Evolutionary conservation across 148 eudicot genomes (phyloP).

Genomic region (Nyssa sinensis): DNA sequence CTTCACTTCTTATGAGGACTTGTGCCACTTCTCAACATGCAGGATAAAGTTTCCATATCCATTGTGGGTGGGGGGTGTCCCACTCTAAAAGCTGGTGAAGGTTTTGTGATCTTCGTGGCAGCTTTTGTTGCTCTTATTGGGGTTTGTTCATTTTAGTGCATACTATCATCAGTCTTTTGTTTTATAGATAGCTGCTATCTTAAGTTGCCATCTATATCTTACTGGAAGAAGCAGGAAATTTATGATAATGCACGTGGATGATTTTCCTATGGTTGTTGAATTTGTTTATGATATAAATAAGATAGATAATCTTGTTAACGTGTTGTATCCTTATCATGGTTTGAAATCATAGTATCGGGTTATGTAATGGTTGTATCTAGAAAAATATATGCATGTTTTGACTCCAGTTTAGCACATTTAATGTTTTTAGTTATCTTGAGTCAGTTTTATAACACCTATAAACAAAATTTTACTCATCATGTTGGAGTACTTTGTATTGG

Average conservation of each 20-base stretch:
- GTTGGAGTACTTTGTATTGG: no score
- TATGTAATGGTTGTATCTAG: no score
- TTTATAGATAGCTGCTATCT: not conserved
- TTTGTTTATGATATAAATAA: not conserved
- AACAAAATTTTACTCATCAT: no score
- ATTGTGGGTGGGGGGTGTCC: slow-evolving; percentile 94
- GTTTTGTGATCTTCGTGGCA: slow-evolving; percentile 73
- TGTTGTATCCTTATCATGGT: not conserved
- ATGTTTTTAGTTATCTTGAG: not conserved
- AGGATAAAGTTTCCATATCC: slow-evolving; percentile 93
- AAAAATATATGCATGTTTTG: no score
- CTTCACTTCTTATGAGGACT: not conserved
- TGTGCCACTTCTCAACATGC: slow-evolving; percentile 22
- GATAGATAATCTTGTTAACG: not conserved
- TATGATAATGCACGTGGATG: not conserved
- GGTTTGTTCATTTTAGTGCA: slow-evolving; percentile 36
- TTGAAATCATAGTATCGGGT: no score
- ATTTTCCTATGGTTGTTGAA: not conserved
- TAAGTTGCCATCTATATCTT: not conserved
- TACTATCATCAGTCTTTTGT: not conserved
- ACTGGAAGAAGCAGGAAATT: not conserved
- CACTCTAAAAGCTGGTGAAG: slow-evolving; percentile 56
- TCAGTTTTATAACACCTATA: no score
- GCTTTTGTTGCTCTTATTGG: slow-evolving; percentile 78
- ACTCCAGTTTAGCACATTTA: not conserved